Percentiles rank a stretch among this genome's conserved stretches.
phyloP scores from a whole-genome alignment of 768 basidiomycete genomes.

The Pleurotus salmoneostramineus region DNA sequence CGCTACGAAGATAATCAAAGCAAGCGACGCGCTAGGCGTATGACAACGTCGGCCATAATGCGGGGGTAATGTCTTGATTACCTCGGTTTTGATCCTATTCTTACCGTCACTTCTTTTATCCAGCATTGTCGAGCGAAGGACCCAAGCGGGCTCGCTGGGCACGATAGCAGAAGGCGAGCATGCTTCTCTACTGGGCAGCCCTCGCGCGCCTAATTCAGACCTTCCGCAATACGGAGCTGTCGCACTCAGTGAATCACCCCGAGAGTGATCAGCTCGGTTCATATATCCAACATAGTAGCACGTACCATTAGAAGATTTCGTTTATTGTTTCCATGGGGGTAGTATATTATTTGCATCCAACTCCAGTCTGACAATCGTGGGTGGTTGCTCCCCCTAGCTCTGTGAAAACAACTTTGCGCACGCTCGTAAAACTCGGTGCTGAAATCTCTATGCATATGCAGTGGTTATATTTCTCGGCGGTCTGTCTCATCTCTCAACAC shows the following conservation, averaged over 20 bases:
- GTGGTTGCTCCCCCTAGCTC: too few species aligned
- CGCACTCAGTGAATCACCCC: slow-evolving; percentile 3
- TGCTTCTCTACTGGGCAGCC: slow-evolving; percentile 26
- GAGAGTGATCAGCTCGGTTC: background rate
- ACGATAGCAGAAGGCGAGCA: slow-evolving; percentile 21
- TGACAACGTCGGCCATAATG: slow-evolving; percentile 75
- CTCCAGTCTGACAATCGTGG: too few species aligned
- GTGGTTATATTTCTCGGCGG: too few species aligned
- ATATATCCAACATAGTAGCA: too few species aligned
- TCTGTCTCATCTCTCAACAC: too few species aligned
- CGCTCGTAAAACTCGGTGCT: too few species aligned
- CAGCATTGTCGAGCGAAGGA: slow-evolving; percentile 56
- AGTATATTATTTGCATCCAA: too few species aligned
- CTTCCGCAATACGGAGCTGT: slow-evolving; percentile 5
- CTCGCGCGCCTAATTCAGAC: slow-evolving; percentile 4
- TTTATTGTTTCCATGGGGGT: too few species aligned
- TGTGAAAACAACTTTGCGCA: too few species aligned
- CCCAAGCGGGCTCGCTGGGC: slow-evolving; percentile 22
- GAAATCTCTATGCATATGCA: too few species aligned
- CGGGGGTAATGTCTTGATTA: slow-evolving; percentile 48
- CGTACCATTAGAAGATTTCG: too few species aligned
- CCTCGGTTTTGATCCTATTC: background rate
- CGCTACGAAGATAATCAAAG: slow-evolving; percentile 83
- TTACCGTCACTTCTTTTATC: background rate
- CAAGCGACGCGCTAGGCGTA: slow-evolving; percentile 67